These are phyloP conservation scores for Nothophytophthora sp. DNA, from an alignment of 352 stramenopile genomes.

Conservation along the genomic window DNA sequence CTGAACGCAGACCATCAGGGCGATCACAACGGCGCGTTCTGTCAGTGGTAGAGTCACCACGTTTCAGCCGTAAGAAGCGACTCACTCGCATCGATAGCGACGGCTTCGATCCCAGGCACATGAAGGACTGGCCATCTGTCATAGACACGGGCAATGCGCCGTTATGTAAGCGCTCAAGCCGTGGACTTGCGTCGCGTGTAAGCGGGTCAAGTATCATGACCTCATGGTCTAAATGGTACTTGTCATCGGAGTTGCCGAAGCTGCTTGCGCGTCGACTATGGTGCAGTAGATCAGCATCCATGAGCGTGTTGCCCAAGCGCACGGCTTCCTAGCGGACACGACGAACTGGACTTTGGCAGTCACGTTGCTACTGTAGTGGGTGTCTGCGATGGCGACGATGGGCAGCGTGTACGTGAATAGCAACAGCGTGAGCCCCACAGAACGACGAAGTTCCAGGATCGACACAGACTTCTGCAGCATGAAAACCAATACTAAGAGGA, in stretches of 20 bases:
- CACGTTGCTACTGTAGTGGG: too few species aligned
- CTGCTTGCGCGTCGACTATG: conserved; percentile 29
- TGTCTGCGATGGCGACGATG: background rate
- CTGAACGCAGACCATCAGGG: background rate
- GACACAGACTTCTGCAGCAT: conserved; percentile 50
- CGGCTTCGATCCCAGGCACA: background rate
- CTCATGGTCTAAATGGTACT: conserved; percentile 31
- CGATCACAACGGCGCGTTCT: background rate
- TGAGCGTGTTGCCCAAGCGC: conserved; percentile 40
- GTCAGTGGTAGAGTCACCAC: background rate
- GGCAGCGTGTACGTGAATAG: conserved; percentile 33
- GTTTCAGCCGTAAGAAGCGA: background rate
- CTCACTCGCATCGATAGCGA: background rate
- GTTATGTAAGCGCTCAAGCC: conserved; percentile 7
- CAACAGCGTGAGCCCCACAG: conserved; percentile 31
- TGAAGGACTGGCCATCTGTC: background rate
- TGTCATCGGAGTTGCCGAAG: conserved; percentile 20
- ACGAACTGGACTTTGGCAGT: conserved; percentile 37
- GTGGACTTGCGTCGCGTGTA: background rate
- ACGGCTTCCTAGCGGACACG: conserved; percentile 20
- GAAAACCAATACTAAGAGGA: conserved; percentile 43
- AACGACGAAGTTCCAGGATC: conserved; percentile 28
- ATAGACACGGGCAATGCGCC: background rate
- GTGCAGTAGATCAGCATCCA: conserved; percentile 43
- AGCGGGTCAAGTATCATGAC: conserved; percentile 17